Conservation (phyloP, 2,329 filamentous ascomycete species). For the Pestalotiopsis sp. region DNA sequence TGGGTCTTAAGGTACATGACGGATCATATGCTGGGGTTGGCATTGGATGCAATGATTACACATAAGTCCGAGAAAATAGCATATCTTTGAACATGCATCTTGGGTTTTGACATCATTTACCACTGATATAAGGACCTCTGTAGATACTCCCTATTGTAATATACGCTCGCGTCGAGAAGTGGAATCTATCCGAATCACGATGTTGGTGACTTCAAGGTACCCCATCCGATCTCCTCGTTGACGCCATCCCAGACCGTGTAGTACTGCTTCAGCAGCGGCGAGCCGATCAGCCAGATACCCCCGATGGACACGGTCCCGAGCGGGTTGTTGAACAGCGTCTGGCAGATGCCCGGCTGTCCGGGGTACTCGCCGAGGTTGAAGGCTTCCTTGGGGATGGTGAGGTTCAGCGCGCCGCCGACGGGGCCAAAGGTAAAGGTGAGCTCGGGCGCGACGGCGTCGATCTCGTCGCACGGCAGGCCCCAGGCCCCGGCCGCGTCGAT, state of each 20-base stretch:
- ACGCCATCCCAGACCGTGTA: conserved; percentile 37
- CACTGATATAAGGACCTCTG: too few relatives aligned
- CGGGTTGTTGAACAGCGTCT: conserved; percentile 31
- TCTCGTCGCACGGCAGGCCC: conserved; percentile 32
- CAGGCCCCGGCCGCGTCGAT: conserved; percentile 32
- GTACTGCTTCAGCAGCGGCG: conserved; percentile 33
- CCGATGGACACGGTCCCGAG: conserved; percentile 14
- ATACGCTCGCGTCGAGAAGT: too few relatives aligned
- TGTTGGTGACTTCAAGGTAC: not conserved
- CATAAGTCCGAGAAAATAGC: too few relatives aligned
- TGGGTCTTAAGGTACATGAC: too few relatives aligned
- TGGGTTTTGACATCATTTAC: too few relatives aligned
- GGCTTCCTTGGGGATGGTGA: conserved; percentile 28
- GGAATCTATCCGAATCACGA: not conserved
- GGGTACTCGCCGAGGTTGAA: conserved; percentile 36
- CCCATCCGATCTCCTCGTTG: conserved; percentile 24
- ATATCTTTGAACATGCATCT: too few relatives aligned
- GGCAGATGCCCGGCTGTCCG: conserved; percentile 28
- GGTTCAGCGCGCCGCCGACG: conserved; percentile 21
- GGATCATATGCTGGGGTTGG: too few relatives aligned
- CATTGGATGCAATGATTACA: too few relatives aligned
- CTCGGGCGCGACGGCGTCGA: conserved; percentile 28
- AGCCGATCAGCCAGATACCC: conserved; percentile 33
- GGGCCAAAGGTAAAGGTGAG: conserved; percentile 32
- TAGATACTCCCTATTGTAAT: too few relatives aligned